Conservation (phyloP, 108 stramenopile genomes). For the Skeletonema marinoi region DNA sequence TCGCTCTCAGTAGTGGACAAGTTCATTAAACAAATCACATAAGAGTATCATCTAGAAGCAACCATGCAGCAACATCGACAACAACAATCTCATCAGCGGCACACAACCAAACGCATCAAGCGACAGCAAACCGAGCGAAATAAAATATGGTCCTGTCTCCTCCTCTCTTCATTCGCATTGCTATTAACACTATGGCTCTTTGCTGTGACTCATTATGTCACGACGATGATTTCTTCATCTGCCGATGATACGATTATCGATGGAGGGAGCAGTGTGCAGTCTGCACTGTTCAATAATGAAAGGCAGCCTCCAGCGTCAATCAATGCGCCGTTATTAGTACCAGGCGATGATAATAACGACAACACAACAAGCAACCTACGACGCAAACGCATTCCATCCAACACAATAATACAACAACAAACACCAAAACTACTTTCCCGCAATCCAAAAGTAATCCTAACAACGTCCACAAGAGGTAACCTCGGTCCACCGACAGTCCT, state of each 20-base stretch:
- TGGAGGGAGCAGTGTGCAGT: neutral
- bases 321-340: neutral
- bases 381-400: neutral
- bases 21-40: no score
- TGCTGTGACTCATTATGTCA: neutral
- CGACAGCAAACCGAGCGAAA: neutral
- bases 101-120: neutral
- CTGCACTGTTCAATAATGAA: neutral
- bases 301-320: neutral
- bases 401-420: neutral
- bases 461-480: conserved; percentile 71
- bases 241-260: neutral
- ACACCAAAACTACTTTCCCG: conserved; percentile 18
- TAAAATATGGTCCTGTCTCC: neutral
- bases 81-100: no score
- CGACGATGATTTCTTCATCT: neutral
- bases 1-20: no score
- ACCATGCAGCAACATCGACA: no score
- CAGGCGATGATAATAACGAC: neutral
- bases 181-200: neutral
- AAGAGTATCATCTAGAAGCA: no score
- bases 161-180: neutral
- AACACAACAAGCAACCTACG: neutral
- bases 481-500: conserved; percentile 74
- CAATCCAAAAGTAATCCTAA: conserved; percentile 18